Conservation (phyloP, 345 rosid genomes). For the Salix viminalis region DNA sequence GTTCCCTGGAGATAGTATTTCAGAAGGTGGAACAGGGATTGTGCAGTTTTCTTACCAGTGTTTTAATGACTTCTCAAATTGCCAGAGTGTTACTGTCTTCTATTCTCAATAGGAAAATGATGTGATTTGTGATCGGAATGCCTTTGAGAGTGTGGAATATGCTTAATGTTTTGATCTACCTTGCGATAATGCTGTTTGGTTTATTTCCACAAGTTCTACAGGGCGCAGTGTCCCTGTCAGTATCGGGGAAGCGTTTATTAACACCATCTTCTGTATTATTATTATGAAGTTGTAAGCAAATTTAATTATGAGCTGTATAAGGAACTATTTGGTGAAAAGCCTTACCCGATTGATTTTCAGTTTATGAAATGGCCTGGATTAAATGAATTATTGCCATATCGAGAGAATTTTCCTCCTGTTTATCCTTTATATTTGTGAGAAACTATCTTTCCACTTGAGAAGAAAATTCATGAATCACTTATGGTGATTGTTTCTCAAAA, state of each 20-base stretch:
- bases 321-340: too few species aligned
- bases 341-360: too few species aligned
- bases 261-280: neutral
- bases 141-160: neutral
- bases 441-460: too few species aligned
- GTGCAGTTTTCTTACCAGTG: neutral
- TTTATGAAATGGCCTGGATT: too few species aligned
- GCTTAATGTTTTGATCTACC: neutral
- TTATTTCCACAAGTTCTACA: neutral
- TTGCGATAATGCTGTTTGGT: neutral
- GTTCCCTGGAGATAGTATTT: neutral
- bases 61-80: neutral
- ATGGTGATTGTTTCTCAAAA: too few species aligned
- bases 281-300: too few species aligned
- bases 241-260: neutral
- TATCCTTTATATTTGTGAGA: too few species aligned
- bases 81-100: neutral
- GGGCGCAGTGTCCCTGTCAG: neutral
- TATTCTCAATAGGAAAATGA: neutral
- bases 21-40: neutral
- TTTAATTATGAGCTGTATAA: too few species aligned
- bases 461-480: too few species aligned
- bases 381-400: too few species aligned
- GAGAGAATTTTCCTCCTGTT: too few species aligned
- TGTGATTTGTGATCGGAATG: neutral